These are phyloP conservation scores for Sphaerostilbella broomeana DNA, from an alignment of 2,329 filamentous ascomycete species.

Conservation along the genomic window DNA sequence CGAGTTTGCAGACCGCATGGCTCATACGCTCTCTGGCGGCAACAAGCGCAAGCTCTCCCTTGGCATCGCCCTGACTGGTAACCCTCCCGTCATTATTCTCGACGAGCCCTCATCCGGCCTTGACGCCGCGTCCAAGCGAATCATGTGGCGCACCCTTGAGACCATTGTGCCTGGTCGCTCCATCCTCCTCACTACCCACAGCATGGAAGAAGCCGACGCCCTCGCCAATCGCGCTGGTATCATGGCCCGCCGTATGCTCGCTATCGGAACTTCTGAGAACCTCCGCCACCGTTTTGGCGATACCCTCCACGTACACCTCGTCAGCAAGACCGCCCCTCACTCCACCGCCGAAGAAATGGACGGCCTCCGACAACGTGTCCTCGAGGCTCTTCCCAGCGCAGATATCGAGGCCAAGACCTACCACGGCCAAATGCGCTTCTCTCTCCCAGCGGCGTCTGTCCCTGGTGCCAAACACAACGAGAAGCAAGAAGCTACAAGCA, in stretches of 20 bases:
- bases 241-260: constrained; percentile 73
- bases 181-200: constrained; percentile 68
- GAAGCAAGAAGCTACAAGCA: not conserved
- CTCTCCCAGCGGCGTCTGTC: constrained; percentile 40
- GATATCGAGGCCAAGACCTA: constrained; percentile 67
- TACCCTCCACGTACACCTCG: constrained; percentile 68
- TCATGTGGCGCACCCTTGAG: constrained; percentile 68
- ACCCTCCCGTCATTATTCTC: constrained; percentile 65
- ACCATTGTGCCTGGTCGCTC: constrained; percentile 59
- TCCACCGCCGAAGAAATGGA: constrained; percentile 62
- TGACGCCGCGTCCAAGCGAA: constrained; percentile 65
- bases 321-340: constrained; percentile 63
- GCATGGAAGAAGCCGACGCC: constrained; percentile 75
- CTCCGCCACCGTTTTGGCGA: constrained; percentile 67
- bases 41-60: constrained; percentile 71
- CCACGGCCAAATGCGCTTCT: constrained; percentile 80
- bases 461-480: not conserved
- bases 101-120: constrained; percentile 70
- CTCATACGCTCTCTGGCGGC: constrained; percentile 63
- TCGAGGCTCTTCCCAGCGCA: constrained; percentile 52
- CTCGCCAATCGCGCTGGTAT: constrained; percentile 61
- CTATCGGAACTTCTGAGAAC: constrained; percentile 62
- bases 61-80: constrained; percentile 69
- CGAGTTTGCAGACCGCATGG: constrained; percentile 56
- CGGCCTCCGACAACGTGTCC: constrained; percentile 59